Evolutionary conservation across 306 rosid species (phyloP), one percentile per base, ranked within the genome.

Genomic region (Cicer chorassanicum): DNA sequence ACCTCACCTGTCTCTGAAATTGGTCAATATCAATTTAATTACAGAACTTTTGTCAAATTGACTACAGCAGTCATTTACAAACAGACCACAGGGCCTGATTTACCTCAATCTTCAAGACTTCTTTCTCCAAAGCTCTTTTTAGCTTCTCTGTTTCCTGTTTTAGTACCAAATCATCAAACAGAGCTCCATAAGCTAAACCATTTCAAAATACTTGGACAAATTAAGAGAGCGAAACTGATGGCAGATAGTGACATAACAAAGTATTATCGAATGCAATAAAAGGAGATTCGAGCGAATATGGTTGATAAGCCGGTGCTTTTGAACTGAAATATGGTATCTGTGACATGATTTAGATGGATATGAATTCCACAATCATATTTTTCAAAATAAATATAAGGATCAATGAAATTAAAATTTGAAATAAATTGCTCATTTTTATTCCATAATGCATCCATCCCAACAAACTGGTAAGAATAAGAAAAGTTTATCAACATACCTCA

Each of bases 61-160:
- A 70, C 70, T 70, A 51, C 7, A 70, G 43, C 24, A 18, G 64
- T n/a, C 72, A 48, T 76, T 38, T 41, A 68, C 43, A 64, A 44
- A 63, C 50, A 76, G 65, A 80, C 6, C 7, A 48, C 50, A 45
- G 46, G 48, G 49, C 44, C 73, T 19, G 59, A 78, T 65, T 86
- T 82, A 88, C 99, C 97, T 90, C 96, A 83, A 89, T 87, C 82
- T 78, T 86, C 67, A 78, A 73, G 77, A 95, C 64, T 84, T 92
- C 89, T 71, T 75, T 88, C 70, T 81, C 93, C 85, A 95, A 69
- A 48, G 89, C 85, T 78, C 71, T 80, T 87, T 85, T 89, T 41
- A 95, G 91, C 76, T 84, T 85, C 48, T 88, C 92, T 4, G 93
- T 89, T 84, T 88, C 99, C 99, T 92, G 91, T 78, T 89, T 81